phyloP scores from a whole-genome alignment of 2,329 filamentous ascomycete genomes.

The Gremmenia infestans region DNA sequence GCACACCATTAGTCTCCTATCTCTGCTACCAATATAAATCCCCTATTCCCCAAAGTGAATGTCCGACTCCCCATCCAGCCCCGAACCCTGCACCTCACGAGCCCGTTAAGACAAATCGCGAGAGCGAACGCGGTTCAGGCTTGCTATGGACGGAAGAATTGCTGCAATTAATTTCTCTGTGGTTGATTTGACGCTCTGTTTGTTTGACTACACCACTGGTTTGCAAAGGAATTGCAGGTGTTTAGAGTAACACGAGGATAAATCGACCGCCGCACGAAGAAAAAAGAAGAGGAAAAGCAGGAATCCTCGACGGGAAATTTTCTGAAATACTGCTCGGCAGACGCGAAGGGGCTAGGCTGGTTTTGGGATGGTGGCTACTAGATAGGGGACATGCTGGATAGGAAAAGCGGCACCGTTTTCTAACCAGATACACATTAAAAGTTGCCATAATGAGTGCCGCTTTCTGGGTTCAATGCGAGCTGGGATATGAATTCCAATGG shows the following conservation, averaged over 20 bases:
- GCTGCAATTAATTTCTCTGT: conserved; percentile 66
- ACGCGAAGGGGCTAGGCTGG: not conserved
- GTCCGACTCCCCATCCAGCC: conserved; percentile 48
- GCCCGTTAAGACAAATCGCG: conserved; percentile 27
- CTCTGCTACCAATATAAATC: conserved; percentile 1
- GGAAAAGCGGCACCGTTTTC: not conserved
- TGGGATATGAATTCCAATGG: too few species aligned
- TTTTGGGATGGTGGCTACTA: not conserved
- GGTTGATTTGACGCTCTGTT: conserved; percentile 31
- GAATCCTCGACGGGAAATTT: not conserved
- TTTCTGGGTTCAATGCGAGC: too few species aligned
- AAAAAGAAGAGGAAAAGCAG: conserved; percentile 12
- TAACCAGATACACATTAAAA: not conserved
- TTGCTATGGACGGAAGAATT: conserved; percentile 40
- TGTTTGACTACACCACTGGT: conserved; percentile 29
- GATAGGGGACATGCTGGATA: not conserved
- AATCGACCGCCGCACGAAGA: conserved; percentile 31
- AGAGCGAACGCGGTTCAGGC: conserved; percentile 29
- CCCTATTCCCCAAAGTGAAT: conserved; percentile 27
- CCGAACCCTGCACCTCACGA: conserved; percentile 25
- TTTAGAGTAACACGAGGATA: conserved; percentile 32
- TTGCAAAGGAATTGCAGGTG: conserved; percentile 15
- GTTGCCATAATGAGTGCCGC: too few species aligned
- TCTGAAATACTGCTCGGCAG: not conserved
- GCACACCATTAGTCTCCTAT: conserved; percentile 4